These are phyloP conservation scores for Tympanopsis confertula DNA, from an alignment of 2,329 filamentous ascomycete genomes.

Conservation along the genomic window DNA sequence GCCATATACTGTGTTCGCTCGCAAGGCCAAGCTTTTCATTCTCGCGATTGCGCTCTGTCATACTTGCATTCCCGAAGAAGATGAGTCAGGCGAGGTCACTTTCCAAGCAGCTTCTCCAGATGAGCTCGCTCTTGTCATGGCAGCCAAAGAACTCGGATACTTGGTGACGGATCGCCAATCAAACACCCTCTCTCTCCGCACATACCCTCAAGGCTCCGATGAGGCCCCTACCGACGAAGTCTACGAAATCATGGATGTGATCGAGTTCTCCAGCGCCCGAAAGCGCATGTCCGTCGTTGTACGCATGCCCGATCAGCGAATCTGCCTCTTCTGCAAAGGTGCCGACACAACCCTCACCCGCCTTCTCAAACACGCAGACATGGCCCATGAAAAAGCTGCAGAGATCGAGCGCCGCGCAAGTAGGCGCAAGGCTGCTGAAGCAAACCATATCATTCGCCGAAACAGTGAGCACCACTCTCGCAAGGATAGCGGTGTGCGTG, in stretches of 20 bases:
- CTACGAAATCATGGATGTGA: slow-evolving; percentile 71
- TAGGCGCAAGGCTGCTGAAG: slow-evolving; percentile 41
- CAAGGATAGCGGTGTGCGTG: slow-evolving; percentile 9
- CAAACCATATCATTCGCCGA: slow-evolving; percentile 10
- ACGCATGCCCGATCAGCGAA: slow-evolving; percentile 66
- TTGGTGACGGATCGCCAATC: slow-evolving; percentile 63
- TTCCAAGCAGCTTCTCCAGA: slow-evolving; percentile 82
- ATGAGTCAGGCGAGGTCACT: slow-evolving; percentile 53
- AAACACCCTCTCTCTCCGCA: slow-evolving; percentile 56
- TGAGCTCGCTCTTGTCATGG: slow-evolving; percentile 71
- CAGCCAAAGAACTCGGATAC: slow-evolving; percentile 70
- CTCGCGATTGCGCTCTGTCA: slow-evolving; percentile 75
- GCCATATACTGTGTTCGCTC: slow-evolving; percentile 65
- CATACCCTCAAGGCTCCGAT: slow-evolving; percentile 34
- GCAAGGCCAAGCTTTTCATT: slow-evolving; percentile 66
- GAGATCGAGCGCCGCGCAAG: slow-evolving; percentile 41
- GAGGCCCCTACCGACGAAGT: slow-evolving; percentile 41
- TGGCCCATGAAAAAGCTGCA: slow-evolving; percentile 59
- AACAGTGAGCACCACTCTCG: slow-evolving; percentile 4
- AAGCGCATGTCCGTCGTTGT: slow-evolving; percentile 84
- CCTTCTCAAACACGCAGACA: slow-evolving; percentile 53
- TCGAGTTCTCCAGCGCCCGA: slow-evolving; percentile 77
- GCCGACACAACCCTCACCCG: slow-evolving; percentile 71
- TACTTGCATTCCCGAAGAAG: slow-evolving; percentile 68
- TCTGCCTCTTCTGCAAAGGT: slow-evolving; percentile 77